phyloP scores from a whole-genome alignment of 495 filamentous ascomycete species.

The Aspergillus biplanus region DNA sequence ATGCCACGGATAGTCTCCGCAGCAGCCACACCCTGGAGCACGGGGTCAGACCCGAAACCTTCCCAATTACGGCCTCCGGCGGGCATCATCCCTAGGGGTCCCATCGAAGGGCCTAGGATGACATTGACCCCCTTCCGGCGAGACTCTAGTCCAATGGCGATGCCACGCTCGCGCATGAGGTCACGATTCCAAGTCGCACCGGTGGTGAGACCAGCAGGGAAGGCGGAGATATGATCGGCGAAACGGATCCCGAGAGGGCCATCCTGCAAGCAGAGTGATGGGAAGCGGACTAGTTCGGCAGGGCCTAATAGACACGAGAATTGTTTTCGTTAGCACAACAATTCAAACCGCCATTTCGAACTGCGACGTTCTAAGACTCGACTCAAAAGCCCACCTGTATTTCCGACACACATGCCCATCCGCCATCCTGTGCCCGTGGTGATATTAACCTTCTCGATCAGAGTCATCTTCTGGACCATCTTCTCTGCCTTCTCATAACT shows the following conservation, averaged over 20 bases:
- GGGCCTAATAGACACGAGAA: conserved; percentile 47
- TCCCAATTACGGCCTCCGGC: conserved; percentile 94
- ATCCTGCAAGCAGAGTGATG: conserved; percentile 86
- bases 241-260: conserved; percentile 83
- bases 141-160: conserved; percentile 70
- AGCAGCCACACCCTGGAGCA: conserved; percentile 69
- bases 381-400: conserved; percentile 56
- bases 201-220: conserved; percentile 82
- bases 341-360: too few relatives aligned
- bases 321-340: neutral
- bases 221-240: conserved; percentile 75
- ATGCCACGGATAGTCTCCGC: conserved; percentile 76
- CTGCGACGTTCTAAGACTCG: too few relatives aligned
- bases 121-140: conserved; percentile 75
- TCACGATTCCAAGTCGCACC: conserved; percentile 88
- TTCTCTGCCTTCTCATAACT: conserved; percentile 80
- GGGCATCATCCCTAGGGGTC: conserved; percentile 78
- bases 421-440: conserved; percentile 92
- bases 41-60: conserved; percentile 78
- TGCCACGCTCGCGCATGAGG: conserved; percentile 72
- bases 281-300: conserved; percentile 73
- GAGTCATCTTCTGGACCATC: conserved; percentile 79
- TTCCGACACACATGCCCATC: conserved; percentile 90
- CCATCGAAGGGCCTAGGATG: conserved; percentile 75
- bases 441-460: conserved; percentile 92